phyloP scores from a whole-genome alignment of 176 grass and related monocot species.

The Chloris gayana region DNA sequence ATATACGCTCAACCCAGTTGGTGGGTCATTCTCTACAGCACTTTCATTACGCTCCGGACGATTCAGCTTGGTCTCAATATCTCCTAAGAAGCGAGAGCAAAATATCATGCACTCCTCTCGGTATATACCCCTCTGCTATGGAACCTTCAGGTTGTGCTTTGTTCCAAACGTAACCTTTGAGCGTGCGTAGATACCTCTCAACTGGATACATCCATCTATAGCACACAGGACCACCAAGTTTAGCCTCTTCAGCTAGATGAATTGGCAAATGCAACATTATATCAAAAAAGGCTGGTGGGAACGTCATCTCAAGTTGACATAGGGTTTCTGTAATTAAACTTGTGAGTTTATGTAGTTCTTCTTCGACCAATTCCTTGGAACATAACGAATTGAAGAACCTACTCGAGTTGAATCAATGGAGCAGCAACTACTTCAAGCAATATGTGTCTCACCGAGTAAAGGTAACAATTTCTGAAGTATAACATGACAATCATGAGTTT shows the following conservation, averaged over 20 bases:
- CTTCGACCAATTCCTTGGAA: neutral
- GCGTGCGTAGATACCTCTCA: neutral
- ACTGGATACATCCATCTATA: slow-evolving; percentile 5
- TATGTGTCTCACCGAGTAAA: neutral
- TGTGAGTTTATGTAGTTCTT: too few species aligned
- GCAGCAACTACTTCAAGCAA: neutral
- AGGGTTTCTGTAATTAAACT: neutral
- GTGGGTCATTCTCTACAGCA: too few species aligned
- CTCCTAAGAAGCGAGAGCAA: too few species aligned
- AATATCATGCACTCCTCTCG: too few species aligned
- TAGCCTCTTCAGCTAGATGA: neutral
- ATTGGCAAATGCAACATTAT: neutral
- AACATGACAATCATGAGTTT: slow-evolving; percentile 32
- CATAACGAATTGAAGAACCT: neutral
- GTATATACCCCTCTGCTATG: too few species aligned
- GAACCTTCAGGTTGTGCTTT: too few species aligned
- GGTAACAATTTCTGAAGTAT: slow-evolving; percentile 19
- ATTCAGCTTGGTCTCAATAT: too few species aligned
- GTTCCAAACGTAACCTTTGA: neutral
- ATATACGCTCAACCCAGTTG: too few species aligned
- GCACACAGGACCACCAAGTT: neutral
- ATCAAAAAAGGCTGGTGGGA: neutral
- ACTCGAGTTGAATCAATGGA: neutral
- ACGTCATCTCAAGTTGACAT: neutral
- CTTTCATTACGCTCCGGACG: too few species aligned